Evolutionary conservation across 768 basidiomycete species (phyloP), one percentile per base, ranked within the genome.

Genomic region (Mycena galericulata): DNA sequence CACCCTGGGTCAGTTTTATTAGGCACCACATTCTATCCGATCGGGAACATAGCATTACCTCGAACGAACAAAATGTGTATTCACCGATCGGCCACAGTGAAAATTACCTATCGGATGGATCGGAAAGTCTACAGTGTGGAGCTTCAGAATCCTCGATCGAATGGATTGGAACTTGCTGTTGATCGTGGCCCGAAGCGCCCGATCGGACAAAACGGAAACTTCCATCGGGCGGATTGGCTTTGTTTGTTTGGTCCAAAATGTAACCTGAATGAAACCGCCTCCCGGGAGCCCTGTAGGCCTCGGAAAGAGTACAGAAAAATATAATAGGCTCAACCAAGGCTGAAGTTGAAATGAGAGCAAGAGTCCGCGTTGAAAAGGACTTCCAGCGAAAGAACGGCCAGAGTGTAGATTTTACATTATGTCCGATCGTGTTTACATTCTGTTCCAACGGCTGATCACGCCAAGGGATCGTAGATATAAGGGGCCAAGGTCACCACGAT

Each of bases 391-490:
- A 43, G 41, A 43, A 14, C 11, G 53, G 53, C 12, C 38, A 57
- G 26, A 57, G 26, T 18, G 55, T 2, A 41, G 43, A 29, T 1
- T 40, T 43, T 18, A 7, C 55, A 27, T n/a, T 57, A n/a, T 24
- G 3, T 40, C 43, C 41, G 18, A 59, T 59, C 57, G 18, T 24
- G 51, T 2, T 26, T 20, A 5, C 57, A 10, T 30, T 59, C n/a
- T 12, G 4, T 45, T 11, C 46, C 30, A 60, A 17, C 22, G 58
- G 3, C 6, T n/a, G 5, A 6, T 4, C 45, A 30, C 14, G 49
- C 34, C 26, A 49, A 34, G 53, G 53, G 58, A 60, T 34, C 12
- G 58, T 22, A 36, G 26, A 22, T 60, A 47, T 60, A 60, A 34
- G 0, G 1, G 2, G 20, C n/a, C 45, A 34, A 34, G 30, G 46